A percentile compares a stretch with the other conserved stretches of the same genome.
These are phyloP conservation scores for Backusella liffmaniae DNA, from an alignment of 192 early-diverging fungal genomes.

Conservation along the genomic window DNA sequence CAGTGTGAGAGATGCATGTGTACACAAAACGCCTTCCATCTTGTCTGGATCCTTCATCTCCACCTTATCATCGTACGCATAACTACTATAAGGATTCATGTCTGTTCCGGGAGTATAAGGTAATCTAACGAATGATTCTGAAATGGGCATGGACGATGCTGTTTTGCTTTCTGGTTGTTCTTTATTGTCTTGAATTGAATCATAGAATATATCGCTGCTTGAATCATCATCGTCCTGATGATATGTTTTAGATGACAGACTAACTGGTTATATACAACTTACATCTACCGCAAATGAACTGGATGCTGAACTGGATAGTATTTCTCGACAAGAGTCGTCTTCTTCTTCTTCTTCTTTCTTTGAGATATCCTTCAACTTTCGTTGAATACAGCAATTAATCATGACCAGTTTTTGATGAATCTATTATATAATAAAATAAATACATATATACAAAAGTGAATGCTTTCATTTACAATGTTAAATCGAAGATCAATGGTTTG, in stretches of 20 bases:
- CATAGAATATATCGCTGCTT: conserved; percentile 1
- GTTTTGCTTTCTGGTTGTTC: neutral
- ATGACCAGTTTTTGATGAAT: conserved; percentile 65
- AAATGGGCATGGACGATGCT: conserved; percentile 18
- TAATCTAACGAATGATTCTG: conserved; percentile 52
- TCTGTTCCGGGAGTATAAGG: conserved; percentile 49
- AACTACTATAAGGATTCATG: conserved; percentile 21
- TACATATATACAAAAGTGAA: neutral
- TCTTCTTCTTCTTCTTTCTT: neutral
- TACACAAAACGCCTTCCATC: conserved; percentile 50
- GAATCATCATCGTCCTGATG: neutral
- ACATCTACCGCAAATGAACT: conserved; percentile 7
- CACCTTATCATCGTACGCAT: neutral
- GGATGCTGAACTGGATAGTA: neutral
- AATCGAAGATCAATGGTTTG: conserved; percentile 59
- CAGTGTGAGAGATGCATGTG: neutral
- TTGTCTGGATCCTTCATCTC: conserved; percentile 33
- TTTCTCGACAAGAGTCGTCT: neutral
- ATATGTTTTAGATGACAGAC: neutral
- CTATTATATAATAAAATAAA: neutral
- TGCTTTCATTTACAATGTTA: conserved; percentile 39
- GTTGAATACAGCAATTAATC: conserved; percentile 76
- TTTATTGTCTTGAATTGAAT: neutral
- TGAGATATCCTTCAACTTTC: conserved; percentile 16
- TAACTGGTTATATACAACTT: neutral